Evolutionary conservation across 2,329 filamentous ascomycete genomes (phyloP).

Genomic region (Talaromyces sp.): DNA sequence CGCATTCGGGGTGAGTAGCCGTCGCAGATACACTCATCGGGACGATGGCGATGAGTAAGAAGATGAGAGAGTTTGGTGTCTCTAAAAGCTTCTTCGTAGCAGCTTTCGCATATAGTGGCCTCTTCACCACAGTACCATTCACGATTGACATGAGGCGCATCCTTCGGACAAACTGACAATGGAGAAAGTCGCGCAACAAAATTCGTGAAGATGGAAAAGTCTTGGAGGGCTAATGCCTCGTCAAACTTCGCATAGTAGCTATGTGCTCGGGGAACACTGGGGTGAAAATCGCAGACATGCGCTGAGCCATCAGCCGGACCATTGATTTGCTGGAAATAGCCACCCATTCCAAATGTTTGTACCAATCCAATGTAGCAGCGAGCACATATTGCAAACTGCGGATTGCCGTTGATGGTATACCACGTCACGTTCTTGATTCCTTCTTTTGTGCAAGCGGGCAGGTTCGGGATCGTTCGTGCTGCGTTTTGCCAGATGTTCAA

Average conservation of each 20-base stretch:
- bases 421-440: slow-evolving; percentile 13
- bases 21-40: slow-evolving; percentile 13
- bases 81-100: slow-evolving; percentile 15
- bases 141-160: slow-evolving; percentile 2
- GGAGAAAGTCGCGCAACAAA: slow-evolving; percentile 4
- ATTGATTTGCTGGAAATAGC: slow-evolving; percentile 7
- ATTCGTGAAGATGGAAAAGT: slow-evolving; percentile 14
- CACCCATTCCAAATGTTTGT: background rate
- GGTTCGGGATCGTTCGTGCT: background rate
- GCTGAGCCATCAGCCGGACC: slow-evolving; percentile 8
- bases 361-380: slow-evolving; percentile 12
- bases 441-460: slow-evolving; percentile 5
- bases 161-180: slow-evolving; percentile 4
- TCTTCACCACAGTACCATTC: slow-evolving; percentile 14
- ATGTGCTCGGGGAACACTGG: background rate
- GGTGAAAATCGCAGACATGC: slow-evolving; percentile 10
- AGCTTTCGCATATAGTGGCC: slow-evolving; percentile 16
- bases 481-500: slow-evolving; percentile 13
- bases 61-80: background rate
- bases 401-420: slow-evolving; percentile 11
- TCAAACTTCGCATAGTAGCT: slow-evolving; percentile 12
- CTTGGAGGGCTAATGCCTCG: background rate
- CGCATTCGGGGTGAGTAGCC: slow-evolving; percentile 14
- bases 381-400: slow-evolving; percentile 8
- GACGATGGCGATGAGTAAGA: background rate